These are phyloP conservation scores for Trypanosoma vivax DNA, from an alignment of 208 protist species.

Conservation along the genomic window DNA sequence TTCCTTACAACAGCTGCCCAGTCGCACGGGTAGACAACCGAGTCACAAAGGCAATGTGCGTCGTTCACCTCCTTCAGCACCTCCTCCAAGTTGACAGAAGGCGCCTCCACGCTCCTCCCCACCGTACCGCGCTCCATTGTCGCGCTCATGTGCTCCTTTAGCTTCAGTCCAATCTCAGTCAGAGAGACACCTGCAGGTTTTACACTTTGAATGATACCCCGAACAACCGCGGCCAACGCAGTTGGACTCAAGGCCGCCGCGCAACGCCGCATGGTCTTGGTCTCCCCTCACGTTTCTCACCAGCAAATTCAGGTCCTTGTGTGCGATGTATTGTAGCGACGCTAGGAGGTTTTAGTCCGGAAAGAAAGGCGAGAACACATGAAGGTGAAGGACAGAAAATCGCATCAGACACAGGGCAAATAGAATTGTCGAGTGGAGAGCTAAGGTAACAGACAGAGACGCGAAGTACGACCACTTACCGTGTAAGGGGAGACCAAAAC, in stretches of 20 bases:
- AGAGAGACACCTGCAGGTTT: slow-evolving; percentile 19
- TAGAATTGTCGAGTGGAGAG: too few relatives aligned
- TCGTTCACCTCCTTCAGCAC: slow-evolving; percentile 13
- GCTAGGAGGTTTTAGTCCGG: not conserved
- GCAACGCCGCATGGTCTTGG: slow-evolving; percentile 8
- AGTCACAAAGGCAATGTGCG: slow-evolving; percentile 6
- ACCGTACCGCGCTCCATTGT: not conserved
- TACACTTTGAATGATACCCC: slow-evolving; percentile 9
- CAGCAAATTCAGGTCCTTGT: not conserved
- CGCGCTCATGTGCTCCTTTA: slow-evolving; percentile 17
- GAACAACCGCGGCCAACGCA: slow-evolving; percentile 6
- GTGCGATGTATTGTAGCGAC: not conserved
- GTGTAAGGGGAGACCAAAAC: too few relatives aligned
- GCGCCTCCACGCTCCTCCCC: not conserved
- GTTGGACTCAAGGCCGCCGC: not conserved
- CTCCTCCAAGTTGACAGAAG: slow-evolving; percentile 3
- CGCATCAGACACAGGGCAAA: too few relatives aligned
- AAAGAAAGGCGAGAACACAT: too few relatives aligned
- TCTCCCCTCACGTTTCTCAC: not conserved
- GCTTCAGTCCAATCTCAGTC: slow-evolving; percentile 9
- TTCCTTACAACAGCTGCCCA: slow-evolving; percentile 33
- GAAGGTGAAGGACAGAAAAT: too few relatives aligned
- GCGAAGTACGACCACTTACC: too few relatives aligned
- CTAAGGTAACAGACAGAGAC: too few relatives aligned
- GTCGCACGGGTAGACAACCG: slow-evolving; percentile 27